Evolutionary conservation across 1,284 basidiomycete species (phyloP), one percentile per base, ranked within the genome.

Genomic region (Moesziomyces parantarcticus): DNA sequence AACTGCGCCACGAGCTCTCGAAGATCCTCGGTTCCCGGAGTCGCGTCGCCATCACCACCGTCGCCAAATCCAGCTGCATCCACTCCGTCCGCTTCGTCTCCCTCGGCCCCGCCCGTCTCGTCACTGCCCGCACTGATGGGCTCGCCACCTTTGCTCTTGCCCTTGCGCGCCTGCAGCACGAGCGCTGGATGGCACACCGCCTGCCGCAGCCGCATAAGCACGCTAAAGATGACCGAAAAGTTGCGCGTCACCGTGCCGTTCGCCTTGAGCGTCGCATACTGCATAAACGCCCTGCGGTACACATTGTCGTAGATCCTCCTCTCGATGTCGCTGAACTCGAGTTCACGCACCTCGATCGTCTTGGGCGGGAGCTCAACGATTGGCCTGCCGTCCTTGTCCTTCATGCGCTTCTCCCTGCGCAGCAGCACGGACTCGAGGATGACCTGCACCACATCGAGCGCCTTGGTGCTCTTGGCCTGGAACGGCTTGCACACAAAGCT

Each of bases 361-460:
- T 98, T 98, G 0, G 89, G 86, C 0, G 96, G 95, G 3, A 99
- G 86, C 58, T 93, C 89, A 2, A 98, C 93, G 45, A 99, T 97
- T 43, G 88, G 89, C 50, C 92, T 91, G 3, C 96, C 96, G 76
- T 95, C 89, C 45, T 87, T 88, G 85, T 97, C 96, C 46, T 89
- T 89, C 56, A 94, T 97, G 62, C 88, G 91, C 86, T 99, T 99
- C 84, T 98, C 95, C 66, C 96, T 88, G n/a, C 96, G 89, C 13
- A 83, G 55, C 3, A 99, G 86, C 5, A 99, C 72, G 54, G 67
- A 62, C 49, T 78, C 77, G 5, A 82, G 51, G 16, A 84, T 75
- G 18, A 82, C 78, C 58, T 82, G 81, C 8, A 81, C 81, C 50
- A 83, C 72, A 5, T 83, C 79, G 14, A 83, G 56, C 29, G 80